Conservation (phyloP, 2,329 filamentous ascomycete species). For the Ceratocystis variospora region DNA sequence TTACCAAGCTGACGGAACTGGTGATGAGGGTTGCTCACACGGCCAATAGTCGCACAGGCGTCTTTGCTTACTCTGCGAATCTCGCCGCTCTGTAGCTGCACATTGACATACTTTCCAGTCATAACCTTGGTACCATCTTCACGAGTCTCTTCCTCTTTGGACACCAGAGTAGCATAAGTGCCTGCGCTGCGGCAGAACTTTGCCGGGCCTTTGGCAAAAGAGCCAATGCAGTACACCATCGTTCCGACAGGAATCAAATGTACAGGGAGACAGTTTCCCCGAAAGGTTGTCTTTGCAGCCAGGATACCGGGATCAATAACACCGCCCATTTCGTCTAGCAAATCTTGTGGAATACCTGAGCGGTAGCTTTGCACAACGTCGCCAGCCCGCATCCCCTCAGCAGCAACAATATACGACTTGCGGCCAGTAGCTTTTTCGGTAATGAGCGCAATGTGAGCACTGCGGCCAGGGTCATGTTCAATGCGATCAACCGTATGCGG, state of each 20-base stretch:
- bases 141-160: slow-evolving; percentile 67
- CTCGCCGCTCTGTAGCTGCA: slow-evolving; percentile 85
- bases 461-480: slow-evolving; percentile 89
- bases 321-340: slow-evolving; percentile 86
- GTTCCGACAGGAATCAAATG: slow-evolving; percentile 96
- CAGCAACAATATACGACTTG: slow-evolving; percentile 86
- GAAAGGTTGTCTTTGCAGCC: slow-evolving; percentile 82
- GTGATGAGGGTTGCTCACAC: slow-evolving; percentile 85
- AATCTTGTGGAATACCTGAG: slow-evolving; percentile 70
- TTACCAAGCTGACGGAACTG: slow-evolving; percentile 88
- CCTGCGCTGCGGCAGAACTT: slow-evolving; percentile 93
- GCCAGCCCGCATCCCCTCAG: slow-evolving; percentile 83
- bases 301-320: slow-evolving; percentile 87
- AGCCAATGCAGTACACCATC: slow-evolving; percentile 79
- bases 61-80: slow-evolving; percentile 79
- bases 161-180: slow-evolving; percentile 75
- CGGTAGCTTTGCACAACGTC: slow-evolving; percentile 89
- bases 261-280: slow-evolving; percentile 87
- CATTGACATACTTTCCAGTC: slow-evolving; percentile 64
- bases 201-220: slow-evolving; percentile 55
- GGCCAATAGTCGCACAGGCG: slow-evolving; percentile 85
- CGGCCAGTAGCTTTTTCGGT: slow-evolving; percentile 58
- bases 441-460: slow-evolving; percentile 80
- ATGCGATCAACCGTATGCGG: slow-evolving; percentile 84
- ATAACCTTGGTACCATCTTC: slow-evolving; percentile 47